Conservation (phyloP, 2,329 filamentous ascomycete species). For the Xylaria sp. region DNA sequence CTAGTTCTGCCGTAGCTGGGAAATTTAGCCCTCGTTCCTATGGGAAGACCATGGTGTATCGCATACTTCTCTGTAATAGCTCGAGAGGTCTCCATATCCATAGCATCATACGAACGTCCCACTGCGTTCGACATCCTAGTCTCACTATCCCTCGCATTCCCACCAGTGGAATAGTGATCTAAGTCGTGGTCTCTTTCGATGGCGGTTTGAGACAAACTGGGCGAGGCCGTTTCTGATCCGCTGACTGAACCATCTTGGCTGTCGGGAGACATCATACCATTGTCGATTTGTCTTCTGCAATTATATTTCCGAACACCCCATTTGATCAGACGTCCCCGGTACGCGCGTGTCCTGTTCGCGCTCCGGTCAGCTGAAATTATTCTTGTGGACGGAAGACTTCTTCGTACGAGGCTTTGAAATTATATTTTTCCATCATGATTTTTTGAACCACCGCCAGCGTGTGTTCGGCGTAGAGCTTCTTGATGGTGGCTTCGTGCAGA, state of each 20-base stretch:
- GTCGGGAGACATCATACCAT: conserved; percentile 8
- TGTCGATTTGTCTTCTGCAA: conserved; percentile 39
- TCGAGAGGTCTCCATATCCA: background rate
- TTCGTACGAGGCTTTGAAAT: conserved; percentile 48
- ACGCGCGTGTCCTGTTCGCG: conserved; percentile 48
- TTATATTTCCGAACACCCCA: conserved; percentile 57
- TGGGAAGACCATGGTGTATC: background rate
- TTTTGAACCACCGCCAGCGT: conserved; percentile 35
- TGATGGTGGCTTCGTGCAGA: conserved; percentile 33
- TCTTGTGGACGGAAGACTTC: conserved; percentile 41
- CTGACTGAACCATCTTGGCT: conserved; percentile 23
- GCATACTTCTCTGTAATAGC: conserved; percentile 14
- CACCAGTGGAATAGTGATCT: conserved; percentile 2
- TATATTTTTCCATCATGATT: conserved; percentile 39
- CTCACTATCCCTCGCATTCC: conserved; percentile 7
- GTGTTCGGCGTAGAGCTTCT: conserved; percentile 34
- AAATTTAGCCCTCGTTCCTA: background rate
- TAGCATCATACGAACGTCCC: conserved; percentile 14
- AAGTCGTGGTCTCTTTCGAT: background rate
- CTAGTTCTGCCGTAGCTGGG: conserved; percentile 10
- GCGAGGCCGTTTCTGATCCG: conserved; percentile 29
- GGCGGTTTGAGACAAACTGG: conserved; percentile 12
- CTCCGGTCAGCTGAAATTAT: conserved; percentile 8
- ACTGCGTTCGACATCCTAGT: conserved; percentile 20
- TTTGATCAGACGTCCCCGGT: conserved; percentile 53